phyloP scores from a whole-genome alignment of 768 basidiomycete genomes.

The Suillus luteus region DNA sequence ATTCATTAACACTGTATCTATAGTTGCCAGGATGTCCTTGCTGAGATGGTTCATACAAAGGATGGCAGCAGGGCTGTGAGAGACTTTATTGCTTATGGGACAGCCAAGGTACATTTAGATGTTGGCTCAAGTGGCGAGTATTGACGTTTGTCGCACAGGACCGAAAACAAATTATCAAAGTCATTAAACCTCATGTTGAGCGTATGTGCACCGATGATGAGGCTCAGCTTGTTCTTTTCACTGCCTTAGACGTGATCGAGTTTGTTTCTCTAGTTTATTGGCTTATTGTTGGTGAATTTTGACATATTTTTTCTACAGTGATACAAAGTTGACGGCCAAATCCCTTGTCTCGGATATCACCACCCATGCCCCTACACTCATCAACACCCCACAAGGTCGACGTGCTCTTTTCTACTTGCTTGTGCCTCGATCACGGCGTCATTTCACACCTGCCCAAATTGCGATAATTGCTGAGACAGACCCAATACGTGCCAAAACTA shows the following conservation, averaged over 20 bases:
- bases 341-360: conserved; percentile 74
- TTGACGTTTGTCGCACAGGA: conserved; percentile 49
- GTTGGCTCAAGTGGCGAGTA: too few species aligned
- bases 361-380: conserved; percentile 55
- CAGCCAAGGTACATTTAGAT: conserved; percentile 63
- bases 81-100: conserved; percentile 80
- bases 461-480: conserved; percentile 74
- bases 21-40: conserved; percentile 81
- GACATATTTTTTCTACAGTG: conserved; percentile 45
- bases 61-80: conserved; percentile 87
- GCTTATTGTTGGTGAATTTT: conserved; percentile 3
- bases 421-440: conserved; percentile 77
- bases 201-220: conserved; percentile 89
- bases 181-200: conserved; percentile 85
- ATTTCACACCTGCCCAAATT: conserved; percentile 86
- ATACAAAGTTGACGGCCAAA: conserved; percentile 88
- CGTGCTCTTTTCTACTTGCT: conserved; percentile 82
- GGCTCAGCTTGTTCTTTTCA: conserved; percentile 87
- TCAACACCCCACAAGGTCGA: conserved; percentile 70
- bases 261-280: conserved; percentile 38
- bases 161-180: conserved; percentile 88
- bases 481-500: conserved; percentile 63
- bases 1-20: conserved; percentile 11
- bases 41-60: conserved; percentile 93
- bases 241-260: conserved; percentile 90